phyloP scores from a whole-genome alignment of 805 yeast genomes.

The Grigorovia jiainica region DNA sequence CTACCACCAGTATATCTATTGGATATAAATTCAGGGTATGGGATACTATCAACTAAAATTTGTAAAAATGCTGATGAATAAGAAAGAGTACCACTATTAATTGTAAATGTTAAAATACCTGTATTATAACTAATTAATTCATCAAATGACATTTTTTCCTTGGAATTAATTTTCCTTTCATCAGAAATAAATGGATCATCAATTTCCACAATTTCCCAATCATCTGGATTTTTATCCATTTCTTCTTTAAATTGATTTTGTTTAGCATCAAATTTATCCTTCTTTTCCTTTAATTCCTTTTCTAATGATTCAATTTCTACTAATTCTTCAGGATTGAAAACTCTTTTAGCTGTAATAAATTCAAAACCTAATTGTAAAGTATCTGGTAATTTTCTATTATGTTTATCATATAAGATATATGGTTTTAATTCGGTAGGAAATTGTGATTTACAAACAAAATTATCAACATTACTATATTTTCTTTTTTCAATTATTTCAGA shows the following conservation, averaged over 20 bases:
- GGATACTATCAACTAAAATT: slow-evolving; percentile 54
- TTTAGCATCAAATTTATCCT: slow-evolving; percentile 32
- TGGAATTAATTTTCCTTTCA: slow-evolving; percentile 22
- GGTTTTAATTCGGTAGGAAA: slow-evolving; percentile 33
- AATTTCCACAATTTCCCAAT: slow-evolving; percentile 53
- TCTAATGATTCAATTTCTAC: slow-evolving; percentile 37
- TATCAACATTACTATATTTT: slow-evolving; percentile 36
- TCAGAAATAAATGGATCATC: slow-evolving; percentile 34
- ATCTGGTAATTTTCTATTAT: slow-evolving; percentile 42
- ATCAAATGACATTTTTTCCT: slow-evolving; percentile 41
- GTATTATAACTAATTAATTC: slow-evolving; percentile 44
- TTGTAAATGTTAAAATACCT: slow-evolving; percentile 51
- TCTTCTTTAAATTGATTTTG: slow-evolving; percentile 42
- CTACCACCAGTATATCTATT: slow-evolving; percentile 38
- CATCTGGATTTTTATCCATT: slow-evolving; percentile 47
- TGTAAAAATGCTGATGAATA: slow-evolving; percentile 46
- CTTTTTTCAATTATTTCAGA: slow-evolving; percentile 36
- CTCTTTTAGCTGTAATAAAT: slow-evolving; percentile 57
- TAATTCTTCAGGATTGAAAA: slow-evolving; percentile 49
- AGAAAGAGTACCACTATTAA: slow-evolving; percentile 40
- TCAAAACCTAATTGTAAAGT: slow-evolving; percentile 44
- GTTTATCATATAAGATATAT: slow-evolving; percentile 23
- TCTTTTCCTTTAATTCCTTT: slow-evolving; percentile 30
- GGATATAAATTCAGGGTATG: slow-evolving; percentile 48
- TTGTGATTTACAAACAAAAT: slow-evolving; percentile 43